Evolutionary conservation across 139 green algal genomes (phyloP).

Genomic region (Picochlorum sp.): DNA sequence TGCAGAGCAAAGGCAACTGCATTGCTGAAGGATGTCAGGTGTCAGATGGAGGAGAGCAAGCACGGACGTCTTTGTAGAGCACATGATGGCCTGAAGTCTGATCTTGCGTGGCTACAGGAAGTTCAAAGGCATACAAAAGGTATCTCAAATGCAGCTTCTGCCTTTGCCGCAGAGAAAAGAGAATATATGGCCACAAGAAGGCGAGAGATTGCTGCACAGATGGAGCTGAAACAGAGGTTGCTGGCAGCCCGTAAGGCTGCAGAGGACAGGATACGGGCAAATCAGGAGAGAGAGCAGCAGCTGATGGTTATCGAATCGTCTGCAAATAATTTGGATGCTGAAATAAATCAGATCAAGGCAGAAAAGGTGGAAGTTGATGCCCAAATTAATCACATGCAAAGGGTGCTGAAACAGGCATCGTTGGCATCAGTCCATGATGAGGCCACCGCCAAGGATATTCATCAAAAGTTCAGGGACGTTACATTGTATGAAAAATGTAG

Average conservation of each 20-base stretch:
- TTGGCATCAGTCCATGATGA: too few species aligned
- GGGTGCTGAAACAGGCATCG: too few species aligned
- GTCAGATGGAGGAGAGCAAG: slow-evolving; percentile 29
- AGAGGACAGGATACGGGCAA: slow-evolving; percentile 2
- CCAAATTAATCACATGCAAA: too few species aligned
- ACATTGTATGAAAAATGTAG: background rate
- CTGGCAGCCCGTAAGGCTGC: background rate
- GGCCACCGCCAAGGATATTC: too few species aligned
- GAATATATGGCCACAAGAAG: slow-evolving; percentile 9
- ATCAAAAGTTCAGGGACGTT: background rate
- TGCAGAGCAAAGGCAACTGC: slow-evolving; percentile 43
- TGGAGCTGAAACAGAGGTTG: slow-evolving; percentile 5
- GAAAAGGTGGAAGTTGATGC: slow-evolving; percentile 13
- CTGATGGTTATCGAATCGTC: background rate
- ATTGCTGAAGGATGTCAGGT: slow-evolving; percentile 26
- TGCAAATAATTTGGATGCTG: background rate
- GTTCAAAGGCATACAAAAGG: background rate
- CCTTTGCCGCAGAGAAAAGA: slow-evolving; percentile 12
- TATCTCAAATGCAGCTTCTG: slow-evolving; percentile 6
- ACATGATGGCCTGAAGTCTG: slow-evolving; percentile 15
- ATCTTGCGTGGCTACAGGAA: slow-evolving; percentile 13
- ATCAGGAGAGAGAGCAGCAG: slow-evolving; percentile 12
- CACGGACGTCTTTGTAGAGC: background rate
- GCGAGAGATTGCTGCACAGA: slow-evolving; percentile 1
- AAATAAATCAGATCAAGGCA: slow-evolving; percentile 2